A percentile compares a stretch with the other conserved stretches of the same genome.
Evolutionary conservation across 2,329 filamentous ascomycete genomes (phyloP).

Genomic region (Thielaviopsis populi): DNA sequence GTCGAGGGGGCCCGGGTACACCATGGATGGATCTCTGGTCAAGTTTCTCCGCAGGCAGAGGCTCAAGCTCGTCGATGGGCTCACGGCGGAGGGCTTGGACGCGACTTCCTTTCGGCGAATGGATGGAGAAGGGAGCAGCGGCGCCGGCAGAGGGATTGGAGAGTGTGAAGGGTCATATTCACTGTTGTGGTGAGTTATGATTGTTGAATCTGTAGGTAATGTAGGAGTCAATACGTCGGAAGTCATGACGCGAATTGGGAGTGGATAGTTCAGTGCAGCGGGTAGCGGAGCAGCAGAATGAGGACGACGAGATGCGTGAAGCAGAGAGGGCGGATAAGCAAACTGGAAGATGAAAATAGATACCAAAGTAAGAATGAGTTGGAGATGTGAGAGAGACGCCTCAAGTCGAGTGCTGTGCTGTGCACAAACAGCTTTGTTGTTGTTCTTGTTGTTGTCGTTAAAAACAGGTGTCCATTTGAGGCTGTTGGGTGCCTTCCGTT

Average conservation of each 20-base stretch:
- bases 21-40: slow-evolving; percentile 4
- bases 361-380: slow-evolving; percentile 2
- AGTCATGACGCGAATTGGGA: background rate
- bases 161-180: background rate
- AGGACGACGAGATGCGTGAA: background rate
- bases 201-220: background rate
- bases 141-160: background rate
- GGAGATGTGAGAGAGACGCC: background rate
- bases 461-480: background rate
- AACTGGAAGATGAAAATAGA: background rate
- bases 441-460: background rate
- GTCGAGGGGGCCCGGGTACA: slow-evolving; percentile 6
- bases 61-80: background rate
- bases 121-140: background rate
- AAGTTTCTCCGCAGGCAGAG: background rate
- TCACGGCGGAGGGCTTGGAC: background rate
- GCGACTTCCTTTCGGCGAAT: background rate
- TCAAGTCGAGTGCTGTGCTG: background rate
- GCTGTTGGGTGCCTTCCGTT: background rate
- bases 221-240: background rate
- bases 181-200: background rate
- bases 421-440: background rate
- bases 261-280: background rate
- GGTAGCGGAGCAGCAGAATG: background rate
- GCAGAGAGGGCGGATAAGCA: background rate